Evolutionary conservation across 148 eudicot genomes (phyloP), one percentile per base, ranked within the genome.

Genomic region (Polygonum maritimum): DNA sequence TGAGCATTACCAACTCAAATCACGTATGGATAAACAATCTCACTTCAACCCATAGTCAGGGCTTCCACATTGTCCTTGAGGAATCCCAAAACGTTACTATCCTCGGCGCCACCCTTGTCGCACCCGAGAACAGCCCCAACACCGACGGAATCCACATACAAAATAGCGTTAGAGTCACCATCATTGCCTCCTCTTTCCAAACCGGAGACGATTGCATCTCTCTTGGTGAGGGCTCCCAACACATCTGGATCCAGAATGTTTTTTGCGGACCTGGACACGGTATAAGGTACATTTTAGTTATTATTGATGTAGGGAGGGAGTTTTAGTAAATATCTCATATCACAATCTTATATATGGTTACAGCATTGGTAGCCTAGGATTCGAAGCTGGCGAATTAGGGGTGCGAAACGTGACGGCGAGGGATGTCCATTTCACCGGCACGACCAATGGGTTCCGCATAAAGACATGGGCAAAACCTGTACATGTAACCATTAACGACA

Each of bases 171-270:
- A 51, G 41, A 0, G 71, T 90, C 55, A 74, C 81, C 1, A 82
- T 90, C 52, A 19, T 60, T 6, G 35, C 71, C 72, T 81, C 88
- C 1, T 22, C 36, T 18, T 74, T 88, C 48, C 6, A 36, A 2
- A 88, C 93, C 0, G 93, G 93, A 0, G 93, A 89, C 10, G 93
- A 89, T 48, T 89, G 93, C 55, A 78, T 89, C 67, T 90, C 94
- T 0, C 81, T 88, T 0, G 90, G 91, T 1, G 85, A 85, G 0
- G 78, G 86, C n/a, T 81, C 72, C 52, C 40, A 48, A 14, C 54
- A 83, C 39, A 10, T 88, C 8, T 86, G 83, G 86, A 81, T 88
- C 15, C 70, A 88, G 48, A 55, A 52, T 41, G 36, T 90, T 4
- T 35, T 22, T 3, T 90, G 94, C 35, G 91, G 91, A 26, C 94